Percentiles rank a stretch among this genome's conserved stretches.
Conservation (phyloP, 129 eudicot species). For the Centella asiatica region DNA sequence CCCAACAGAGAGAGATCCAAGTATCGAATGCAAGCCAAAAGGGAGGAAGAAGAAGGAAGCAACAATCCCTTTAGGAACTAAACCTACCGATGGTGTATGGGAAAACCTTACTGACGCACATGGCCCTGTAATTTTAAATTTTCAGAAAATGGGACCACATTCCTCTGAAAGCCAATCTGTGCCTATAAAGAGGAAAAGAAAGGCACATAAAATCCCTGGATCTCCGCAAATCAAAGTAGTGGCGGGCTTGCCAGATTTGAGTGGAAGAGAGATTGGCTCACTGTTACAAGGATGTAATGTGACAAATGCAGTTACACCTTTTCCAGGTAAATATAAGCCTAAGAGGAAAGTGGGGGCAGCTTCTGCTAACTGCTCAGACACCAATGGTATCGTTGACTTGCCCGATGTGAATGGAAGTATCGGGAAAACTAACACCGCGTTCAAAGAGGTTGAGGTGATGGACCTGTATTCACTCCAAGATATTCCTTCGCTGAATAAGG, state of each 20-base stretch:
- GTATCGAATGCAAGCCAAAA: not conserved
- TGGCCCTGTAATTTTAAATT: conserved; percentile 11
- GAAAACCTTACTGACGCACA: conserved; percentile 8
- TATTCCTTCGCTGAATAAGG: conserved; percentile 11
- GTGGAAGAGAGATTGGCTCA: conserved; percentile 7
- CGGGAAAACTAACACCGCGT: not conserved
- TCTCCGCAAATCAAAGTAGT: conserved; percentile 7
- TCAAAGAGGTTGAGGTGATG: conserved; percentile 2
- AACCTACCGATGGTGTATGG: not conserved
- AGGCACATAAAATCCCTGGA: conserved; percentile 9
- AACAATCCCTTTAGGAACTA: not conserved
- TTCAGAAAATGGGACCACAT: conserved; percentile 5
- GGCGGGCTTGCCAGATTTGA: conserved; percentile 8
- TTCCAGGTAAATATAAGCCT: conserved; percentile 8
- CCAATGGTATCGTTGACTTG: not conserved
- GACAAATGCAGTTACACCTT: not conserved
- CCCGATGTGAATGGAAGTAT: not conserved
- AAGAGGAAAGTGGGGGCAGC: conserved; percentile 9
- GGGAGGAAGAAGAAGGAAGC: conserved; percentile 5
- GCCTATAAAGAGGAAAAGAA: conserved; percentile 6
- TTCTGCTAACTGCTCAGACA: not conserved
- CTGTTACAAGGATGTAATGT: conserved; percentile 1
- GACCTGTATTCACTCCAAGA: conserved; percentile 12
- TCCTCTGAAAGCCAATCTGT: conserved; percentile 3
- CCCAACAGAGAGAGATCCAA: not conserved